These are phyloP conservation scores for Suillus tomentosus DNA, from an alignment of 768 basidiomycete species.

Conservation along the genomic window DNA sequence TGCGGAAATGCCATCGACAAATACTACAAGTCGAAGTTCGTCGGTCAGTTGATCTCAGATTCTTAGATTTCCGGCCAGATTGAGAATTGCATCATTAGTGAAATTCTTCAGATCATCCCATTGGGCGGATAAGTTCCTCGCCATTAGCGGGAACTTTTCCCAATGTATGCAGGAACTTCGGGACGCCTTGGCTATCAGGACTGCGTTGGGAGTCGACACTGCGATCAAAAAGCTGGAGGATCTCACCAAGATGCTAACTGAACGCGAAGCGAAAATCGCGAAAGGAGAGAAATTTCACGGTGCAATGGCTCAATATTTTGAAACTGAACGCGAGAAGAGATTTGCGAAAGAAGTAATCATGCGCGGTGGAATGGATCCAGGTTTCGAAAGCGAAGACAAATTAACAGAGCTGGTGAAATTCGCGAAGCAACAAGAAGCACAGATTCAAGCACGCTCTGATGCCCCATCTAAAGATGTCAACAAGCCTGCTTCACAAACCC, in stretches of 20 bases:
- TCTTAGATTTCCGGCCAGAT: not conserved
- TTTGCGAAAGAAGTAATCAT: too few relatives aligned
- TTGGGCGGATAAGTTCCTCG: conserved; percentile 42
- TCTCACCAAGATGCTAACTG: conserved; percentile 14
- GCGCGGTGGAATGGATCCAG: too few relatives aligned
- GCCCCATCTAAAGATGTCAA: too few relatives aligned
- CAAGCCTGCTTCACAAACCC: too few relatives aligned
- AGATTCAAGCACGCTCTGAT: too few relatives aligned
- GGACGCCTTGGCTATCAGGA: conserved; percentile 40
- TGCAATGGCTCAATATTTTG: conserved; percentile 32
- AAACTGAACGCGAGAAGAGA: too few relatives aligned
- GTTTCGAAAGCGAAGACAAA: too few relatives aligned
- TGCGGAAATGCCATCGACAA: conserved; percentile 49
- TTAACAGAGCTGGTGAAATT: too few relatives aligned
- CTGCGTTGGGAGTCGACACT: conserved; percentile 36
- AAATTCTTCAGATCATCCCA: conserved; percentile 35
- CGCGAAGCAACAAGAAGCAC: too few relatives aligned
- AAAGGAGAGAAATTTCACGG: conserved; percentile 26
- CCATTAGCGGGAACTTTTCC: conserved; percentile 36
- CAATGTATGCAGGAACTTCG: conserved; percentile 38
- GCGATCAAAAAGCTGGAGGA: conserved; percentile 18
- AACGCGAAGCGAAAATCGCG: conserved; percentile 27
- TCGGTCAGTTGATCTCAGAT: too few relatives aligned
- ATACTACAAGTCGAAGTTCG: not conserved
- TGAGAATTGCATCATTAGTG: conserved; percentile 19